Base-by-base conservation (phyloP, 2,329 filamentous ascomycete species). In the Teratosphaeria destructans region DNA sequence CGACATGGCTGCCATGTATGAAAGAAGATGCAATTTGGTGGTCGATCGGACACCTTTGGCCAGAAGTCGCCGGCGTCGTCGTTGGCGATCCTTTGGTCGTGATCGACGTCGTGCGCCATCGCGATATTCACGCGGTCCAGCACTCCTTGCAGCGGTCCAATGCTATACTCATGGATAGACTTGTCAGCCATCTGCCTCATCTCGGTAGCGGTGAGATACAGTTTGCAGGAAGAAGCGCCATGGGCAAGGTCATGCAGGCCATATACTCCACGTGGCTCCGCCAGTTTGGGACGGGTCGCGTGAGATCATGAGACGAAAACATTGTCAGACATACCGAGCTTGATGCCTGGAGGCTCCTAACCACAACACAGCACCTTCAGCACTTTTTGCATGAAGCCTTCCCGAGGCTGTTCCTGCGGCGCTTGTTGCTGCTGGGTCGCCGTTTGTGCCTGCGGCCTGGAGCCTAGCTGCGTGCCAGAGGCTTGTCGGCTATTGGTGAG, bases 301-400 rank as follows among this genome's bases (percentile, higher is more conserved):
- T 19, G 8, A n/a, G n/a, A 49, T 19, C 16, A 23, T 16, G 6
- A 23, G 43, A 23, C n/a, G 19, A n/a, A n/a, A 19, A 19, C 5
- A 23, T 49, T 49, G n/a, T 10, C 23, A 10, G 43, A 29, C 35
- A 37, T 52, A 29, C 39, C 35, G 35, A 27, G 12, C 16, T 26
- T 49, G 55, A 49, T 52, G 43, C 16, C 43, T 19, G 32, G 53
- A 32, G 34, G 53, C 27, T 53, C 26, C 70, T 71, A 72, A 82
- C 90, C 90, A 77, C 93, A 97, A 84, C 93, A 97, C 60, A 96
- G 80, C 61, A 85, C 84, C 81, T 94, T 95, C 83, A 93, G 88
- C 73, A 96, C 81, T 81, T 96, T 96, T 78, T 95, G 89, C 78
- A 92, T 86, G 64, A 90, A 89, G 61, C 86, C 87, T 54, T 85